Conservation (phyloP, 2,329 filamentous ascomycete species). For the Fusarium equiseti region DNA sequence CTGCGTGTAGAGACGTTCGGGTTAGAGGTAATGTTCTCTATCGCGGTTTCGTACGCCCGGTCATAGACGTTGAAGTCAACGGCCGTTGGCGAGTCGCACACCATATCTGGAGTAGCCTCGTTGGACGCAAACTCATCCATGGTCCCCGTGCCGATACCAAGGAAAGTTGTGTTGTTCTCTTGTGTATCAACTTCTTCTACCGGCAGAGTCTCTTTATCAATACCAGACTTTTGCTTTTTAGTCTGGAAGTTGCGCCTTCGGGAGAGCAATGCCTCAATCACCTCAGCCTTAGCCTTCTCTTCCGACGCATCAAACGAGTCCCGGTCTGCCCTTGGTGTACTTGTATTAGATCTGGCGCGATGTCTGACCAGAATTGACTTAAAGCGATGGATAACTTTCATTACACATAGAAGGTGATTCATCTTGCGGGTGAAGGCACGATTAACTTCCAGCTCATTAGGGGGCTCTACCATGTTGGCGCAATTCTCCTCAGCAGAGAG, state of each 20-base stretch:
- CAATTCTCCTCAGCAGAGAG: slow-evolving; percentile 89
- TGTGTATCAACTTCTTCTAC: slow-evolving; percentile 63
- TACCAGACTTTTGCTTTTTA: slow-evolving; percentile 41
- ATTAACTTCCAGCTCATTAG: slow-evolving; percentile 91
- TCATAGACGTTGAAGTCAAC: slow-evolving; percentile 92
- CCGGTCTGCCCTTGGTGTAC: slow-evolving; percentile 16
- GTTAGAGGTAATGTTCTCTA: slow-evolving; percentile 74
- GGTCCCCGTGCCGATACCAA: slow-evolving; percentile 80
- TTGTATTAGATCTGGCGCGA: slow-evolving; percentile 25
- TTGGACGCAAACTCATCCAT: slow-evolving; percentile 59
- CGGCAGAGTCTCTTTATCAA: slow-evolving; percentile 62
- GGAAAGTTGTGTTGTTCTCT: slow-evolving; percentile 72
- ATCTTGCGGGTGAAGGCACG: slow-evolving; percentile 92
- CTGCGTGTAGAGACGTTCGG: slow-evolving; percentile 53
- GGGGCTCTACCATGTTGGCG: slow-evolving; percentile 80
- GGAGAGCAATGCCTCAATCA: slow-evolving; percentile 63
- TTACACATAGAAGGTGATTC: slow-evolving; percentile 85
- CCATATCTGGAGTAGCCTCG: slow-evolving; percentile 60
- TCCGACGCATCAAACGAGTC: slow-evolving; percentile 43
- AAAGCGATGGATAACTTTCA: slow-evolving; percentile 93
- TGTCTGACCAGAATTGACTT: slow-evolving; percentile 73
- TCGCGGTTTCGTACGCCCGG: slow-evolving; percentile 80
- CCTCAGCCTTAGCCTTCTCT: slow-evolving; percentile 57
- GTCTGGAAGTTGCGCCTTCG: slow-evolving; percentile 59
- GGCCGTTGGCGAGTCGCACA: slow-evolving; percentile 86